Percentiles rank a stretch among this genome's conserved stretches.
Evolutionary conservation across 2,329 filamentous ascomycete genomes (phyloP).

Genomic region (Paraphoma sp.): DNA sequence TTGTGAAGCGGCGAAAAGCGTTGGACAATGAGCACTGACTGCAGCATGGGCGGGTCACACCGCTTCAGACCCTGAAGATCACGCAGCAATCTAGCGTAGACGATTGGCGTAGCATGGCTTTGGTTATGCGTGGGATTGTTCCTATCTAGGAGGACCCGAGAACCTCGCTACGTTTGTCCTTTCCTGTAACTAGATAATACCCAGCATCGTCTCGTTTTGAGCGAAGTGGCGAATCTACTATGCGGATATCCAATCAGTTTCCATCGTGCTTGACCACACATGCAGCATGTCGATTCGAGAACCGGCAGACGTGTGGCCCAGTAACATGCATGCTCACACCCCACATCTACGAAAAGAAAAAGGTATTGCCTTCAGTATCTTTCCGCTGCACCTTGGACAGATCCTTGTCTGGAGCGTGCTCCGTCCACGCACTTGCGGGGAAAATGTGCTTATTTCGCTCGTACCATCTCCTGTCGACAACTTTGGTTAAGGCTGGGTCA

Average conservation of each 20-base stretch:
- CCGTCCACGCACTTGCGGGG: slow-evolving; percentile 92
- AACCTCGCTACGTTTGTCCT: not conserved
- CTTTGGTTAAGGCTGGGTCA: slow-evolving; percentile 84
- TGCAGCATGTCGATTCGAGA: not conserved
- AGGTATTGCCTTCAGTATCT: slow-evolving; percentile 88
- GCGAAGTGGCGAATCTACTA: too few species aligned
- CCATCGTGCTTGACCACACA: not conserved
- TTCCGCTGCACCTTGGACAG: slow-evolving; percentile 79
- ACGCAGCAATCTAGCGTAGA: slow-evolving; percentile 16
- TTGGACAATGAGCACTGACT: not conserved
- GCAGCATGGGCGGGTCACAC: slow-evolving; percentile 26
- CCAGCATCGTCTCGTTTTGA: not conserved
- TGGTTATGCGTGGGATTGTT: slow-evolving; percentile 10
- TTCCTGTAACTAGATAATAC: not conserved
- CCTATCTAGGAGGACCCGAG: not conserved
- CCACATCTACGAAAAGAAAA: slow-evolving; percentile 67
- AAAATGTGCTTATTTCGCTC: slow-evolving; percentile 98
- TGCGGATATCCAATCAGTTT: too few species aligned
- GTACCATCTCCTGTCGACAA: slow-evolving; percentile 96
- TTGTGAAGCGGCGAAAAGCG: not conserved
- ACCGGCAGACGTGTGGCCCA: not conserved
- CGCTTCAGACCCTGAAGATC: slow-evolving; percentile 27
- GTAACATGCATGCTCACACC: not conserved
- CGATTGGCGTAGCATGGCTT: slow-evolving; percentile 16
- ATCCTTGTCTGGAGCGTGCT: slow-evolving; percentile 89